Evolutionary conservation across 177 flowering plant genomes (phyloP).

Genomic region (Vitis hybrid): DNA sequence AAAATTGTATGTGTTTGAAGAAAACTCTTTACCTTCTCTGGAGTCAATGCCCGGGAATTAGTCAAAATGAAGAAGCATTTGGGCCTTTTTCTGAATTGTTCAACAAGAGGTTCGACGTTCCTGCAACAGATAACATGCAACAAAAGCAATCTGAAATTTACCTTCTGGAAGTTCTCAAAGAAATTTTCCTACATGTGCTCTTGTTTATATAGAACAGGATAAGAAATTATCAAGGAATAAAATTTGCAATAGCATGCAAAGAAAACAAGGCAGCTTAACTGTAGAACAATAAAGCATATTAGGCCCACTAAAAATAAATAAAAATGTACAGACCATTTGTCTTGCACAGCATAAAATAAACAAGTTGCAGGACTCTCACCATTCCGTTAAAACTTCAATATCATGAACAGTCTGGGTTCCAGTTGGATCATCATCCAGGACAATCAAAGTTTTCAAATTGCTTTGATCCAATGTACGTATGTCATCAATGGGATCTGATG

Average conservation of each 20-base stretch:
- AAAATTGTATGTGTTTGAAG: neutral
- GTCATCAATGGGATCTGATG: slow-evolving; percentile 63
- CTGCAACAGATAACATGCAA: slow-evolving; percentile 37
- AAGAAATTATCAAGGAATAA: neutral
- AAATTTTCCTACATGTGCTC: neutral
- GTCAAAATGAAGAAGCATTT: slow-evolving; percentile 95
- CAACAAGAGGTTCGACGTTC: slow-evolving; percentile 71
- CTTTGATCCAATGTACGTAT: slow-evolving; percentile 47
- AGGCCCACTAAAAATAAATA: neutral
- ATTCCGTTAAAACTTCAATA: slow-evolving; percentile 89
- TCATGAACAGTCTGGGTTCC: slow-evolving; percentile 99
- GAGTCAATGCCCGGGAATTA: slow-evolving; percentile 80
- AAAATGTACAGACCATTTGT: neutral
- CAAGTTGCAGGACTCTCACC: slow-evolving; percentile 40
- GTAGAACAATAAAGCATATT: neutral
- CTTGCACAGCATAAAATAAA: neutral
- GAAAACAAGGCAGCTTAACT: neutral
- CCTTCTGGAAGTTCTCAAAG: slow-evolving; percentile 3
- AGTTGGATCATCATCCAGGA: slow-evolving; percentile 98
- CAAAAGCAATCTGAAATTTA: neutral
- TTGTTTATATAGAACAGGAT: neutral
- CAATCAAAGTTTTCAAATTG: slow-evolving; percentile 68
- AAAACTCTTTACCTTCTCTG: slow-evolving; percentile 72
- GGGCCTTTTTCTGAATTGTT: slow-evolving; percentile 71
- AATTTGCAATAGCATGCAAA: neutral